Conservation (phyloP, 352 stramenopile species). For the Globisporangium echinulatum region DNA sequence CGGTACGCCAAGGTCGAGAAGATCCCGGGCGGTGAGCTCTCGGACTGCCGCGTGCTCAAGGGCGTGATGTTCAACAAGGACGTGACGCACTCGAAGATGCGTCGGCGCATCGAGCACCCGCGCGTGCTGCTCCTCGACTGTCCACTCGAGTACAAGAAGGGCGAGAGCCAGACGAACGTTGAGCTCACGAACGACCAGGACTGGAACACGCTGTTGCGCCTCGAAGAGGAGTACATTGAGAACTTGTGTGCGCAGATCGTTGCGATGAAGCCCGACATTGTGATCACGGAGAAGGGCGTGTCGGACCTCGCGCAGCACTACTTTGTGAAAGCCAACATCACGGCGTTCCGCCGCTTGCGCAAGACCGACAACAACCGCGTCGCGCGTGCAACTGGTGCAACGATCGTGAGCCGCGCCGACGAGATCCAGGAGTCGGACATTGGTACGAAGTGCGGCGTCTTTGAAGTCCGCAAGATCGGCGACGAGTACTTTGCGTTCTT, state of each 20-base stretch:
- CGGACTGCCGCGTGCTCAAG: conserved; percentile 93
- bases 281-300: conserved; percentile 99
- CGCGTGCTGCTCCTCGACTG: conserved; percentile 98
- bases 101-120: conserved; percentile 96
- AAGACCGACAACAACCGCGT: conserved; percentile 99
- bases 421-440: conserved; percentile 99
- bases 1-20: conserved; percentile 99
- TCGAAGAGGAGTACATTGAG: conserved; percentile 99
- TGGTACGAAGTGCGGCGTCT: conserved; percentile 97
- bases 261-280: conserved; percentile 98
- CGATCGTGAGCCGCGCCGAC: conserved; percentile 97
- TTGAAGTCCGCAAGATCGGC: conserved; percentile 93
- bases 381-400: conserved; percentile 94
- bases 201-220: conserved; percentile 97
- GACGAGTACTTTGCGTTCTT: conserved; percentile 99
- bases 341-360: conserved; percentile 96
- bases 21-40: conserved; percentile 95
- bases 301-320: conserved; percentile 99
- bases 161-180: conserved; percentile 96
- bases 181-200: conserved; percentile 98
- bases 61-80: conserved; percentile 99
- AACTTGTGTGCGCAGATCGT: conserved; percentile 99
- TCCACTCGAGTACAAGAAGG: conserved; percentile 99
- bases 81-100: conserved; percentile 99
- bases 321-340: conserved; percentile 98